Conservation (phyloP, 2,329 filamentous ascomycete genomes). For the Ophiostoma quercus region DNA sequence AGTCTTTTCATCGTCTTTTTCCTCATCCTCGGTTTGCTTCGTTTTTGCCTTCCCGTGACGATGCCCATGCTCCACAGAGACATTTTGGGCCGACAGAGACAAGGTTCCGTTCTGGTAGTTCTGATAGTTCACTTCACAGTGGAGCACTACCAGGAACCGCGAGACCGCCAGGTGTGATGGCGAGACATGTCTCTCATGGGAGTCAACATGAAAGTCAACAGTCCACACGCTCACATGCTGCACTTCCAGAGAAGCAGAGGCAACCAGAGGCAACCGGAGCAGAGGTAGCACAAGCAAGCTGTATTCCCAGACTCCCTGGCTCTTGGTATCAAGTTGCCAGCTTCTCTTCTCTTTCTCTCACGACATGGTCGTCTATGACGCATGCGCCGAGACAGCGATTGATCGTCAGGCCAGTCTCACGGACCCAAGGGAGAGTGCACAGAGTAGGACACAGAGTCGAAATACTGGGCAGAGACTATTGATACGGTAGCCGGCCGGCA, state of each 20-base stretch:
- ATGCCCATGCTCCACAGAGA: not conserved
- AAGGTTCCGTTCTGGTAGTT: constrained; percentile 1
- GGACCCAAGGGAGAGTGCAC: not conserved
- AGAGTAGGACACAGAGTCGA: not conserved
- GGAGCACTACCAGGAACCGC: not conserved
- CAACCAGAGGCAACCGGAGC: not conserved
- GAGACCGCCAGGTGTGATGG: not conserved
- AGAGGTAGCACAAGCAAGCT: not conserved
- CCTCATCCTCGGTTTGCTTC: not conserved
- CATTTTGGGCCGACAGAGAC: constrained; percentile 1
- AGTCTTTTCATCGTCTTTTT: not conserved
- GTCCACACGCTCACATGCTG: not conserved
- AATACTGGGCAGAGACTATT: not conserved
- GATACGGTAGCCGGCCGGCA: not conserved
- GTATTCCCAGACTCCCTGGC: not conserved
- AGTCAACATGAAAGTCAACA: not conserved
- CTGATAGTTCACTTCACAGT: not conserved
- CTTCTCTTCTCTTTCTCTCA: not conserved
- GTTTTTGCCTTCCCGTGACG: not conserved
- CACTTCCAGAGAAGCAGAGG: not conserved
- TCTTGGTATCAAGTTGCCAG: not conserved
- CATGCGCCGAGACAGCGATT: constrained; percentile 18
- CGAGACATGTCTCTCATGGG: not conserved
- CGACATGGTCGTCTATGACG: not conserved
- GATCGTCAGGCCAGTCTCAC: constrained; percentile 11